Conservation (phyloP, 805 yeast species). For the Yueomyces sinensis region DNA sequence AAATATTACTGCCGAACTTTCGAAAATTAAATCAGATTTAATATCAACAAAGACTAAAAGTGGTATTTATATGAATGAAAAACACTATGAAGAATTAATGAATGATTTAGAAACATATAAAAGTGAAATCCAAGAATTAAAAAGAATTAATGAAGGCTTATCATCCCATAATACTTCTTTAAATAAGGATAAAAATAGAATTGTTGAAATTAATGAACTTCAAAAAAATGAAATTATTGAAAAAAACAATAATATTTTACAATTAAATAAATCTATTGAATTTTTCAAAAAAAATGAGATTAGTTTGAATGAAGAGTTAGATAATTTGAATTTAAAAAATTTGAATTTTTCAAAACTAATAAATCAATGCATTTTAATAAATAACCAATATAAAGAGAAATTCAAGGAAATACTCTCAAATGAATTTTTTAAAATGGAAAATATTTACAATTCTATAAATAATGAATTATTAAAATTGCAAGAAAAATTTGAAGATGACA, state of each 20-base stretch:
- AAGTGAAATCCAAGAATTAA: constrained; percentile 35
- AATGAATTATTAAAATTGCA: constrained; percentile 3
- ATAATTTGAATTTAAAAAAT: constrained; percentile 7
- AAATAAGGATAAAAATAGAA: constrained; percentile 18
- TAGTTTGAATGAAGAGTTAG: constrained; percentile 11
- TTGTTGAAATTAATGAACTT: constrained; percentile 15
- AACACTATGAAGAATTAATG: constrained; percentile 40
- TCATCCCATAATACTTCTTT: constrained; percentile 24
- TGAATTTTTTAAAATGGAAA: constrained; percentile 10
- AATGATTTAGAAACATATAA: constrained; percentile 35
- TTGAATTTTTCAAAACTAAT: constrained; percentile 7
- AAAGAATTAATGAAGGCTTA: constrained; percentile 29
- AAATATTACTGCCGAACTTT: constrained; percentile 31
- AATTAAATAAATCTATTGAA: constrained; percentile 17
- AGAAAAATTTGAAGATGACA: constrained; percentile 9
- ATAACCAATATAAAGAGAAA: constrained; percentile 8
- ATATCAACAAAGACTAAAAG: constrained; percentile 46
- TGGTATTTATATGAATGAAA: constrained; percentile 50
- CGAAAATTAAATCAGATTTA: constrained; percentile 40
- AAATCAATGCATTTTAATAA: constrained; percentile 8
- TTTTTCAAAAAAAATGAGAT: constrained; percentile 16
- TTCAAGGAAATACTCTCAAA: constrained; percentile 17
- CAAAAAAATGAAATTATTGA: constrained; percentile 16
- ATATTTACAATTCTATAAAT: constrained; percentile 6
- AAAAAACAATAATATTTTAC: constrained; percentile 13